Evolutionary conservation across 768 basidiomycete species (phyloP).

Genomic region (Trametes gibbosa): DNA sequence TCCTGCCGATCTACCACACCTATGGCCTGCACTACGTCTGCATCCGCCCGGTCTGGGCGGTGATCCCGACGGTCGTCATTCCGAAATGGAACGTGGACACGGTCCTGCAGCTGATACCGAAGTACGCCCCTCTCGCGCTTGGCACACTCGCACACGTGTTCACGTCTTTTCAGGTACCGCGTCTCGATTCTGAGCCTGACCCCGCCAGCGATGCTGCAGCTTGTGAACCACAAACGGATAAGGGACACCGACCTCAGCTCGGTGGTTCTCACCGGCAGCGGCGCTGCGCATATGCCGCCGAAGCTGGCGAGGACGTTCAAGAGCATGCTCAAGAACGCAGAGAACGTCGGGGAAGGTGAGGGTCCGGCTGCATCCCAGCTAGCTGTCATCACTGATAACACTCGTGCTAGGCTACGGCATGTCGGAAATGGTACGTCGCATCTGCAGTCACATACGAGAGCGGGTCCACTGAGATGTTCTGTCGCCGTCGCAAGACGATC

Average conservation of each 20-base stretch:
- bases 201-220: slow-evolving; percentile 64
- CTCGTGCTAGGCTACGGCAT: slow-evolving; percentile 54
- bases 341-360: slow-evolving; percentile 45
- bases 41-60: slow-evolving; percentile 47
- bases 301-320: slow-evolving; percentile 44
- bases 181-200: slow-evolving; percentile 50
- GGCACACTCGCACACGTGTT: background rate
- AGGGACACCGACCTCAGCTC: slow-evolving; percentile 52
- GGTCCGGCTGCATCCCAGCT: background rate
- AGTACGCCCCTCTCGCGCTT: slow-evolving; percentile 39
- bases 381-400: background rate
- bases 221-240: slow-evolving; percentile 52
- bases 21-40: slow-evolving; percentile 56
- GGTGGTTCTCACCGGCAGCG: slow-evolving; percentile 42
- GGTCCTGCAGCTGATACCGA: slow-evolving; percentile 52
- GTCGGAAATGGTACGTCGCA: slow-evolving; percentile 27
- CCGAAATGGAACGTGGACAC: slow-evolving; percentile 56
- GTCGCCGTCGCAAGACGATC: no score
- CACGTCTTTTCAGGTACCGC: slow-evolving; percentile 43
- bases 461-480: background rate
- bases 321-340: slow-evolving; percentile 31
- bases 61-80: slow-evolving; percentile 51
- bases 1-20: slow-evolving; percentile 67
- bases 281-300: slow-evolving; percentile 68
- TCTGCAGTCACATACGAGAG: background rate